phyloP scores from a whole-genome alignment of 176 grass and related monocot species.

The Juncus inflexus region DNA sequence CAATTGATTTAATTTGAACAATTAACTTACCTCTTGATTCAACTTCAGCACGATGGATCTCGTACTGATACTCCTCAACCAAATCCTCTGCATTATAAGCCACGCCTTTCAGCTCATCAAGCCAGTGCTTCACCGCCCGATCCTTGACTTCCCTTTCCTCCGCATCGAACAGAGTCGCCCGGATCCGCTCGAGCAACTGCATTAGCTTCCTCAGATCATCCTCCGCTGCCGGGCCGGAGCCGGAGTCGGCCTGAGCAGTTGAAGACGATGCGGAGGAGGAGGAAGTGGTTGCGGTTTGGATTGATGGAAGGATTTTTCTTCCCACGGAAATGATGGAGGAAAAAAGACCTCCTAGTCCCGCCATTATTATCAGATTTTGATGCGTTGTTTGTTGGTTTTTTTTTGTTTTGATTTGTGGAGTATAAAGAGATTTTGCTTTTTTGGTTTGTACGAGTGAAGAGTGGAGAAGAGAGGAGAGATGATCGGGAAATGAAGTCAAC shows the following conservation, averaged over 20 bases:
- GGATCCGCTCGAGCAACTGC: conserved; percentile 15
- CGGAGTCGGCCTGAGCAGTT: neutral
- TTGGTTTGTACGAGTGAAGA: neutral
- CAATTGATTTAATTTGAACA: neutral
- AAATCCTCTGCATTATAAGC: conserved; percentile 26
- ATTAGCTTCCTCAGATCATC: conserved; percentile 21
- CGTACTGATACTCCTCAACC: conserved; percentile 30
- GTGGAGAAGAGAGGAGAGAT: neutral
- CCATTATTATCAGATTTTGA: neutral
- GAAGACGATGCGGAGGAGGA: neutral
- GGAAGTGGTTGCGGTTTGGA: conserved; percentile 10
- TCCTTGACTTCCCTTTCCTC: conserved; percentile 16
- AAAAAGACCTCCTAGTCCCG: conserved; percentile 17
- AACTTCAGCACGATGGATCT: conserved; percentile 9
- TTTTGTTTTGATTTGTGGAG: neutral
- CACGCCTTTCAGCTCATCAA: conserved; percentile 26
- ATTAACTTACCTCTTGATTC: neutral
- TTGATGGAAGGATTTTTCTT: conserved; percentile 10
- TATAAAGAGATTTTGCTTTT: neutral
- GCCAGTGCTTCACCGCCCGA: conserved; percentile 7
- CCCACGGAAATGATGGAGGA: conserved; percentile 16
- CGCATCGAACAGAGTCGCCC: neutral
- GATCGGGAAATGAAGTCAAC: neutral
- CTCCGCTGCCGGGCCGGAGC: neutral
- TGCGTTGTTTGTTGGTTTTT: too few relatives aligned